A percentile compares a stretch with the other conserved stretches of the same genome.
Evolutionary conservation across 2,329 filamentous ascomycete genomes (phyloP).

Genomic region (Didymosphaeria variabile): DNA sequence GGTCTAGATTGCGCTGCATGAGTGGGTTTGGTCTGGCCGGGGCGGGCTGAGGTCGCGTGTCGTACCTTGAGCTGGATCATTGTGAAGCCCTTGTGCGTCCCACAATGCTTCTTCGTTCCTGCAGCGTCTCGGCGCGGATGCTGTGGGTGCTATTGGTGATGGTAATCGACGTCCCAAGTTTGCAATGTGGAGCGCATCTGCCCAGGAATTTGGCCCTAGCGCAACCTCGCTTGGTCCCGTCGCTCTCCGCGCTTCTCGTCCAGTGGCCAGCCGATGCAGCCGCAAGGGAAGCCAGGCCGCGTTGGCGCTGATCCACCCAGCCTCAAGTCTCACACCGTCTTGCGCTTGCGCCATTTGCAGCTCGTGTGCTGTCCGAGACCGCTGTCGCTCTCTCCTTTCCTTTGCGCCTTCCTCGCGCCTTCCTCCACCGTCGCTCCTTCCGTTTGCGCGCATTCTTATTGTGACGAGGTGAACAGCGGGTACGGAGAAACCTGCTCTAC

Average conservation of each 20-base stretch:
- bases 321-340: constrained; percentile 19
- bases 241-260: constrained; percentile 12
- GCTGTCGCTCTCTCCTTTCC: constrained; percentile 40
- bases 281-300: constrained; percentile 20
- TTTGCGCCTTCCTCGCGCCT: constrained; percentile 21
- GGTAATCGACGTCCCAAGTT: constrained; percentile 18
- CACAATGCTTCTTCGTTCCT: neutral
- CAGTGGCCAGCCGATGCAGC: constrained; percentile 16
- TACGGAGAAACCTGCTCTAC: constrained; percentile 31
- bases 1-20: constrained; percentile 73
- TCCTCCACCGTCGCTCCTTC: constrained; percentile 15
- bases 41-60: neutral
- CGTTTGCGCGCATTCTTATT: constrained; percentile 12
- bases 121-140: neutral
- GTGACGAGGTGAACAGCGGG: neutral
- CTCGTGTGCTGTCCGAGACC: constrained; percentile 28
- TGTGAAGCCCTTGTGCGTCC: constrained; percentile 21
- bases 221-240: constrained; percentile 13
- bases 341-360: constrained; percentile 16
- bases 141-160: constrained; percentile 3
- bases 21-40: constrained; percentile 28
- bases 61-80: constrained; percentile 53
- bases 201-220: constrained; percentile 11
- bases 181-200: constrained; percentile 9
- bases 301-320: constrained; percentile 19